phyloP scores from a whole-genome alignment of 495 filamentous ascomycete genomes.

The Penicillium paxilli region DNA sequence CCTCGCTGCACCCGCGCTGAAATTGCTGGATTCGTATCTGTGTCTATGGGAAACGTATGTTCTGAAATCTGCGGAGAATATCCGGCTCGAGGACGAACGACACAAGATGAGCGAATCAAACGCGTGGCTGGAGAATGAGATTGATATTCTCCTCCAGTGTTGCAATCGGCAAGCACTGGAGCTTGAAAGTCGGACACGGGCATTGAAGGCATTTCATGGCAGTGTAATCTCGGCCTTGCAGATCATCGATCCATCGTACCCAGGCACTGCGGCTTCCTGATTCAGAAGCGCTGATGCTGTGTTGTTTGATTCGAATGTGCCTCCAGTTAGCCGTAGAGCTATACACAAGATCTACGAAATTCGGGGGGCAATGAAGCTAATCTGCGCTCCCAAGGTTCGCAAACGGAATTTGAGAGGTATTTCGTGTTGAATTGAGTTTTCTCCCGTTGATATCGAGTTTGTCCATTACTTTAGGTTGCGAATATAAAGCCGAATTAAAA shows the following conservation, averaged over 20 bases:
- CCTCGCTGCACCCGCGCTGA: not conserved
- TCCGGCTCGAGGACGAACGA: not conserved
- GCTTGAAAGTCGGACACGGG: constrained; percentile 1
- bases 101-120: not conserved
- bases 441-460: too few relatives aligned
- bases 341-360: too few relatives aligned
- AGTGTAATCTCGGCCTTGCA: constrained; percentile 1
- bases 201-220: not conserved
- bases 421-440: too few relatives aligned
- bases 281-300: not conserved
- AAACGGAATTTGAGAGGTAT: too few relatives aligned
- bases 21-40: not conserved
- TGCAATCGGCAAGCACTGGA: not conserved
- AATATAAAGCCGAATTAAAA: too few relatives aligned
- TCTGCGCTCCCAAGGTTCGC: too few relatives aligned
- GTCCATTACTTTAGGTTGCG: too few relatives aligned
- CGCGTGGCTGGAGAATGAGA: constrained; percentile 7
- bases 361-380: too few relatives aligned
- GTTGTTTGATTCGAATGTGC: too few relatives aligned
- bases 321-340: too few relatives aligned
- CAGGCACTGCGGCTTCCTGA: not conserved
- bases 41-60: constrained; percentile 1
- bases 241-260: not conserved
- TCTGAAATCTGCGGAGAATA: constrained; percentile 1
- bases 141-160: not conserved